Percentiles rank a stretch among this genome's conserved stretches.
Conservation (phyloP, 495 filamentous ascomycete genomes). For the Penicillium desertorum region DNA sequence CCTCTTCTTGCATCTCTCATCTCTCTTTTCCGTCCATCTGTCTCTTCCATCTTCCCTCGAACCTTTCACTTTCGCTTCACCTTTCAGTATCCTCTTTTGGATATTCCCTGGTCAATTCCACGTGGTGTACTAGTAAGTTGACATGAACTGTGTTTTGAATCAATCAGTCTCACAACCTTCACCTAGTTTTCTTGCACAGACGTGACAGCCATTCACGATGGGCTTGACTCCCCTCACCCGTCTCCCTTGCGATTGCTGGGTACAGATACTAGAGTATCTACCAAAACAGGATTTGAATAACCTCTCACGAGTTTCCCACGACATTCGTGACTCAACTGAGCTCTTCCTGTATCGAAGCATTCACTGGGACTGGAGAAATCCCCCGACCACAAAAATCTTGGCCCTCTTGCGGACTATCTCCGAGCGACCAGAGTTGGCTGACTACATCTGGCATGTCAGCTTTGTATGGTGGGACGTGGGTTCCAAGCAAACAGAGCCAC, state of each 20-base stretch:
- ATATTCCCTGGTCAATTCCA: background rate
- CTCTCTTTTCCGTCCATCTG: background rate
- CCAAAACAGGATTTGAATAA: background rate
- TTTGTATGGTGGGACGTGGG: background rate
- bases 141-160: background rate
- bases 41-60: background rate
- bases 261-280: background rate
- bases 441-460: slow-evolving; percentile 3
- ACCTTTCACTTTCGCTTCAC: background rate
- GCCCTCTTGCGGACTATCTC: background rate
- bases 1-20: background rate
- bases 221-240: background rate
- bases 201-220: background rate
- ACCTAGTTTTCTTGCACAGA: background rate
- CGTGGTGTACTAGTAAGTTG: background rate
- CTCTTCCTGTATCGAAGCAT: slow-evolving; percentile 3
- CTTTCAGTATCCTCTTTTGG: background rate
- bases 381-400: background rate
- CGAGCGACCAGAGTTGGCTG: background rate
- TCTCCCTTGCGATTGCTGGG: background rate
- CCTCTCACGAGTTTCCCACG: background rate
- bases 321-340: background rate
- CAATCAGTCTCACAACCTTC: background rate
- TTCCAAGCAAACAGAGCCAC: background rate
- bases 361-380: slow-evolving; percentile 2